phyloP scores from a whole-genome alignment of 1,284 basidiomycete genomes.

The Cryptococcus neoformans region DNA sequence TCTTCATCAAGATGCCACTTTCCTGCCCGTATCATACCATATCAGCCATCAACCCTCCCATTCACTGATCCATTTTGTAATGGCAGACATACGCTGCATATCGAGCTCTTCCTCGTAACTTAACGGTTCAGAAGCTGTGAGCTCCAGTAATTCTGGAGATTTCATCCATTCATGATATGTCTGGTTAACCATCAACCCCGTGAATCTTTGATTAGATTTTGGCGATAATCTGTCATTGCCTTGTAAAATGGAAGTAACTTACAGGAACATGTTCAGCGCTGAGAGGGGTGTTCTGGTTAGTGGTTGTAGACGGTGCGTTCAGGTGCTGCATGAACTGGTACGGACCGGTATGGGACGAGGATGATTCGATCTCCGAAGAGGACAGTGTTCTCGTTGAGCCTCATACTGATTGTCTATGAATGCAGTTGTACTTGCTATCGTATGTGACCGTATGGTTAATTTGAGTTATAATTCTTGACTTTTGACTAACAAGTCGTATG shows the following conservation, averaged over 20 bases:
- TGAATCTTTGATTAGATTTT: not conserved
- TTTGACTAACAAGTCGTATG: too few species aligned
- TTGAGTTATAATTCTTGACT: too few species aligned
- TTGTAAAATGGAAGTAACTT: conserved; percentile 18
- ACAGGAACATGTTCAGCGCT: conserved; percentile 63
- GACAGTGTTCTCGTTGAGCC: conserved; percentile 60
- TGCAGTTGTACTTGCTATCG: not conserved
- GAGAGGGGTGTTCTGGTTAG: not conserved
- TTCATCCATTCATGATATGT: conserved; percentile 92
- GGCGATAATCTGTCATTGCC: not conserved
- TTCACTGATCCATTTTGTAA: not conserved
- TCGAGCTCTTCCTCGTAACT: conserved; percentile 79
- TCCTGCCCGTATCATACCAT: conserved; percentile 51
- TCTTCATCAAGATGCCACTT: conserved; percentile 87
- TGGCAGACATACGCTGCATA: conserved; percentile 72
- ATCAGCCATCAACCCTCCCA: not conserved
- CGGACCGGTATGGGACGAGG: conserved; percentile 69
- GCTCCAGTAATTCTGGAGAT: conserved; percentile 64
- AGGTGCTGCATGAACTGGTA: not conserved
- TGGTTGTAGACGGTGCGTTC: too few species aligned
- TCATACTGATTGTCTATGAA: conserved; percentile 51
- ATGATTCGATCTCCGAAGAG: conserved; percentile 63
- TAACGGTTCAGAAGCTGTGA: conserved; percentile 84
- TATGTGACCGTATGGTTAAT: not conserved
- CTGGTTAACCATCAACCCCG: conserved; percentile 48